phyloP scores from a whole-genome alignment of 108 stramenopile species.

The Aurantiochytrium sp. region DNA sequence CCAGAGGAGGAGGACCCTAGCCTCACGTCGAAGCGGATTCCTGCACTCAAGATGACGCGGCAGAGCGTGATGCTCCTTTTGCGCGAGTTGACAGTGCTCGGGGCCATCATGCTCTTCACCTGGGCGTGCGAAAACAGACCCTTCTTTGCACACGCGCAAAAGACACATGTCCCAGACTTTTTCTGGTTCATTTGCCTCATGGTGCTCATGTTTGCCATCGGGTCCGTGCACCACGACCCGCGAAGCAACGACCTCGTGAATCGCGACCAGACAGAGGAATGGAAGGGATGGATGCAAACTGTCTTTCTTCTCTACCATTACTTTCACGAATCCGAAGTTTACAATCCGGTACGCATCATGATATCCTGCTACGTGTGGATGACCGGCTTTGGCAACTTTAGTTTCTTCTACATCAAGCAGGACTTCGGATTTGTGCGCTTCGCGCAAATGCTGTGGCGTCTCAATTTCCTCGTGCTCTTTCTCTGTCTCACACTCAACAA shows the following conservation, averaged over 20 bases:
- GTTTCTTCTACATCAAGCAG: slow-evolving; percentile 76
- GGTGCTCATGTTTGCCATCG: slow-evolving; percentile 22
- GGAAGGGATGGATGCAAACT: slow-evolving; percentile 99
- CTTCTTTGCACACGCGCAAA: slow-evolving; percentile 32
- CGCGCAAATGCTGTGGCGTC: slow-evolving; percentile 90
- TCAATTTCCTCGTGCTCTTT: slow-evolving; percentile 89
- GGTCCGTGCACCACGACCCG: background rate
- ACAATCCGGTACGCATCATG: slow-evolving; percentile 90
- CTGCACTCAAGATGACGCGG: slow-evolving; percentile 12
- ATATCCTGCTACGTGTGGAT: slow-evolving; percentile 98
- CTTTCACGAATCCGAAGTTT: slow-evolving; percentile 84
- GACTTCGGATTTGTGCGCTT: slow-evolving; percentile 83
- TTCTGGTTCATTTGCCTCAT: slow-evolving; percentile 43
- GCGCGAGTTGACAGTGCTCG: slow-evolving; percentile 27
- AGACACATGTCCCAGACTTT: slow-evolving; percentile 37
- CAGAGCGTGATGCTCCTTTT: slow-evolving; percentile 23
- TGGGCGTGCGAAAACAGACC: slow-evolving; percentile 40
- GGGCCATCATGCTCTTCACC: slow-evolving; percentile 25
- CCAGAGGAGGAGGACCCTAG: background rate
- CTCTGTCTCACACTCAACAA: slow-evolving; percentile 81
- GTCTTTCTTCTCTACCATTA: slow-evolving; percentile 95
- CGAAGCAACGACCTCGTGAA: slow-evolving; percentile 54
- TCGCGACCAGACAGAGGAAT: slow-evolving; percentile 95
- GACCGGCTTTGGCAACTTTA: slow-evolving; percentile 96
- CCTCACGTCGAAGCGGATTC: background rate